phyloP scores from a whole-genome alignment of 2,329 filamentous ascomycete genomes.

The Fusarium floridanum region DNA sequence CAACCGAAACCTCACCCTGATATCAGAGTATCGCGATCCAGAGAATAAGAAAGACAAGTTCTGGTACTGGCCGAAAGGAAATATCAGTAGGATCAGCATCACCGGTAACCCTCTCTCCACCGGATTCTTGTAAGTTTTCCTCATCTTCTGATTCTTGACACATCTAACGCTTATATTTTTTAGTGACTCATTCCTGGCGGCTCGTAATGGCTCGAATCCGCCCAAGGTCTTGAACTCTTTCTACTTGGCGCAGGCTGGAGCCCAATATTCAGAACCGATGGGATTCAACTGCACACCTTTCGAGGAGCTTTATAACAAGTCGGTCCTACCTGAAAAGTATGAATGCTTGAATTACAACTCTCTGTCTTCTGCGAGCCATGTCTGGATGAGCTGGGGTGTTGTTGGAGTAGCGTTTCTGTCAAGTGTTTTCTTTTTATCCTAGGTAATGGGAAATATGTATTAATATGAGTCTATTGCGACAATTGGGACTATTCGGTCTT shows the following conservation, averaged over 20 bases:
- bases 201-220: slow-evolving; percentile 11
- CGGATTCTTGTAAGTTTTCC: slow-evolving; percentile 30
- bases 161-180: background rate
- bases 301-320: slow-evolving; percentile 14
- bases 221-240: slow-evolving; percentile 24
- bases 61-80: slow-evolving; percentile 32
- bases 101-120: slow-evolving; percentile 9
- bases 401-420: background rate
- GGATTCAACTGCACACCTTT: slow-evolving; percentile 32
- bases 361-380: background rate
- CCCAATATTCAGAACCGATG: background rate
- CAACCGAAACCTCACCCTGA: slow-evolving; percentile 13
- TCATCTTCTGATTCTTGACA: background rate
- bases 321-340: slow-evolving; percentile 17
- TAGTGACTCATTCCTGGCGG: slow-evolving; percentile 25
- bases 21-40: slow-evolving; percentile 23
- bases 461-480: background rate
- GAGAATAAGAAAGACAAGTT: slow-evolving; percentile 14
- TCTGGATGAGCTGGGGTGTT: background rate
- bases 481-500: background rate
- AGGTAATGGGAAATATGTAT: background rate
- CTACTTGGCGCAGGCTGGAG: background rate
- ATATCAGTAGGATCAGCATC: slow-evolving; percentile 22
- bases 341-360: background rate
- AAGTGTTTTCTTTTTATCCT: background rate